Percentiles rank a stretch among this genome's conserved stretches.
Evolutionary conservation across 352 stramenopile species (phyloP).

Genomic region (Phytophthora europaea): DNA sequence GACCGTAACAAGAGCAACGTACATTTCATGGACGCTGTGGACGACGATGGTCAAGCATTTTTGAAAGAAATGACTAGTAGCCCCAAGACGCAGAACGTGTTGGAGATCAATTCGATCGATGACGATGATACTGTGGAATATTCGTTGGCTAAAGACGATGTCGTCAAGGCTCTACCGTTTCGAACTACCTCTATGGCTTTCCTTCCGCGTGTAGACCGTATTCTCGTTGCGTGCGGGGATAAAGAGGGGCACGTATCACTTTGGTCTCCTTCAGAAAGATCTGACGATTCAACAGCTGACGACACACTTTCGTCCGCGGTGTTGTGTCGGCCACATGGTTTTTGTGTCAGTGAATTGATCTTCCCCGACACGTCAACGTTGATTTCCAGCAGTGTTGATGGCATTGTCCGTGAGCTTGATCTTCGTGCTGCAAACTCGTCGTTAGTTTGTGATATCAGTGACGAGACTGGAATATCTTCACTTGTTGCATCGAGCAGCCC

Average conservation of each 20-base stretch:
- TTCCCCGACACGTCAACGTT: conserved; percentile 64
- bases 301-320: conserved; percentile 6
- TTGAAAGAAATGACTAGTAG: conserved; percentile 26
- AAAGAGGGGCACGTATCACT: conserved; percentile 68
- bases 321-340: conserved; percentile 62
- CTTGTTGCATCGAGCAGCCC: conserved; percentile 35
- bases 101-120: conserved; percentile 21
- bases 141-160: conserved; percentile 45
- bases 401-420: conserved; percentile 68
- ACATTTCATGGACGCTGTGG: conserved; percentile 18
- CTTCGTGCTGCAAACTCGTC: conserved; percentile 48
- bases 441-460: conserved; percentile 46
- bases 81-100: conserved; percentile 19
- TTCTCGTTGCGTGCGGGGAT: conserved; percentile 72
- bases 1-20: neutral
- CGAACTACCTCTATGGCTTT: conserved; percentile 73
- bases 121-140: conserved; percentile 51
- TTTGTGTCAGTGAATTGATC: conserved; percentile 60
- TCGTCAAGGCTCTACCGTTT: conserved; percentile 65
- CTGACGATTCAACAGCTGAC: neutral
- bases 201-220: conserved; percentile 61
- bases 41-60: conserved; percentile 34
- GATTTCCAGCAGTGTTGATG: conserved; percentile 73
- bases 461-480: conserved; percentile 59
- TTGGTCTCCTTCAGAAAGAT: conserved; percentile 17